Evolutionary conservation across 306 rosid species (phyloP), one percentile per base, ranked within the genome.

Genomic region (Rubus parviflorus): DNA sequence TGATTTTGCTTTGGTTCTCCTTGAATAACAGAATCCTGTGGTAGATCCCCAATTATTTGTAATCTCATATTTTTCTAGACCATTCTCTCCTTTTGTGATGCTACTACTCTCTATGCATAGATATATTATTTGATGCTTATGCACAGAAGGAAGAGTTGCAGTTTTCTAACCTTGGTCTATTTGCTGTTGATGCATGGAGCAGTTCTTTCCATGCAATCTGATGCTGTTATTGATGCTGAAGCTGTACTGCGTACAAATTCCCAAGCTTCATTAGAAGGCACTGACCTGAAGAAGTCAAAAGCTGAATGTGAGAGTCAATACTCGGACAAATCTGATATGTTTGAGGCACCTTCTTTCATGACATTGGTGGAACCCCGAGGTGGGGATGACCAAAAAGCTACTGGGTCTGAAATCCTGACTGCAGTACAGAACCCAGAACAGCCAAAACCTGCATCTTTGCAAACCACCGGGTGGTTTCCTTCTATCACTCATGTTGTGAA

Each of bases 401-500:
- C 77, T 49, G 57, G 68, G 45, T 77, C 87, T 0, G 90, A 90
- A 73, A 79, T 51, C 70, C 85, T 76, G 70, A 88, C 76, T 19
- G 82, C 70, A 40, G 48, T 64, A 14, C 83, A 54, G 49, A 80
- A 79, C 76, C 66, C 48, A 4, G 84, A 80, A 68, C 87, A 77
- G 77, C 58, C 81, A 6, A 77, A 68, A 64, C 47, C 90, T 7
- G 61, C 72, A 53, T 57, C 89, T 35, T 37, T 73, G 49, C 93
- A 88, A 78, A 88, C 93, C 25, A 88, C 93, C 25, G 97, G 77
- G 77, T 95, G 97, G 98, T 90, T 92, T 75, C 97, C 98, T 56
- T 87, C 92, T 62, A 67, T 83, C 17, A 85, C 89, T 71, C 90
- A 92, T 22, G 87, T 82, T 48, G 82, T 77, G 14, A 87, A 85